Evolutionary conservation across 495 filamentous ascomycete genomes (phyloP), one percentile per base, ranked within the genome.

Genomic region (Diplogelasinospora grovesii): DNA sequence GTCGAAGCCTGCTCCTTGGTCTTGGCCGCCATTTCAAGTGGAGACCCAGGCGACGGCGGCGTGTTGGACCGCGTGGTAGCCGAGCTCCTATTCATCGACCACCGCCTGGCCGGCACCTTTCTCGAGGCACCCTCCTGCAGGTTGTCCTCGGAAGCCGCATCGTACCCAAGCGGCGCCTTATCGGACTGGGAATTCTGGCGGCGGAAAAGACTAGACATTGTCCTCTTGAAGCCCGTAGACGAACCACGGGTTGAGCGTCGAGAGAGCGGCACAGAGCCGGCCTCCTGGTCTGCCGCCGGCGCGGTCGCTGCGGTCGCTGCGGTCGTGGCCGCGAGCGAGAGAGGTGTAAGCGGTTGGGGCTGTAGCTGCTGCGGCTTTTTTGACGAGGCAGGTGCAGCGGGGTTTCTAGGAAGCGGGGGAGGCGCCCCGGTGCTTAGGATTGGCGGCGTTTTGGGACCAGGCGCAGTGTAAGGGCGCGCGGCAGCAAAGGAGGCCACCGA

Each of bases 31-130:
- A 53, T 62, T 39, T 65, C 66, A 13, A 60, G 34, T 6, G 63
- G 55, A 21, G 72, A 73, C 28, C 55, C 57, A 9, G 70, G 73
- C 18, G 73, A 75, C 3, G 73, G 72, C 14, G 73, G 73, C 9
- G 71, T 59, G 44, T 69, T 75, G 16, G 73, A 74, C 46, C 68
- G 60, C n/a, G 69, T 73, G 16, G 69, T 71, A 39, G 50, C 45
- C 41, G 54, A 57, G 22, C 70, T 71, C 39, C 53, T 64, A 37
- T 65, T 59, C 50, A 67, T 63, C 2, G 70, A 75, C 57, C 65
- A 70, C 20, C 68, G 63, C 21, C 68, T 64, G 18, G 46, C 53
- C 19, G 52, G 53, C 22, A 33, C 29, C 38, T 59, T 59, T 6
- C 49, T 41, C 38, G 49, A 38, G 5, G 48, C 53, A 19, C 55